A percentile compares a stretch with the other conserved stretches of the same genome.
Conservation (phyloP, 2,329 filamentous ascomycete genomes). For the Trichophyton verrucosum region DNA sequence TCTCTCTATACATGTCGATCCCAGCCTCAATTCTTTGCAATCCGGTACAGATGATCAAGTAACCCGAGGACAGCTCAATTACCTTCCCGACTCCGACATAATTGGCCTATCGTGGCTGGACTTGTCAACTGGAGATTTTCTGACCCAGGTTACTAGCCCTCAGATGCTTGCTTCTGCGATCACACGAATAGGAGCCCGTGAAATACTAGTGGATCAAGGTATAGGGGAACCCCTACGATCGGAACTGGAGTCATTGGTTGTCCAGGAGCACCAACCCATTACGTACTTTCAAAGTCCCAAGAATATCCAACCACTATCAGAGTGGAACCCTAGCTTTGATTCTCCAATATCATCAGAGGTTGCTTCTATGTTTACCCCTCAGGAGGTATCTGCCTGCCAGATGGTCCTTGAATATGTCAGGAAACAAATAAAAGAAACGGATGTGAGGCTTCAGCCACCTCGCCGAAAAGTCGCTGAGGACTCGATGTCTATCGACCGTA, state of each 20-base stretch:
- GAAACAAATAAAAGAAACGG: conserved; percentile 61
- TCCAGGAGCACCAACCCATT: conserved; percentile 62
- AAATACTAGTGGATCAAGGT: conserved; percentile 64
- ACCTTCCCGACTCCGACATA: conserved; percentile 27
- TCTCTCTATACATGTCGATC: conserved; percentile 59
- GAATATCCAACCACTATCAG: conserved; percentile 39
- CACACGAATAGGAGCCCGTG: conserved; percentile 68
- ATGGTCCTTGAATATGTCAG: conserved; percentile 75
- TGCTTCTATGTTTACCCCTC: conserved; percentile 46
- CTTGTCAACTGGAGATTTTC: conserved; percentile 88
- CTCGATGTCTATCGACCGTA: conserved; percentile 83
- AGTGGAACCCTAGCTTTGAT: conserved; percentile 70
- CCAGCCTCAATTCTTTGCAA: conserved; percentile 11
- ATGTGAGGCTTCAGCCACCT: conserved; percentile 74
- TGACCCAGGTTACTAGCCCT: conserved; percentile 63
- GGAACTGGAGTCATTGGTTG: conserved; percentile 53
- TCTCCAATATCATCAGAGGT: conserved; percentile 48
- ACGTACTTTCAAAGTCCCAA: conserved; percentile 50
- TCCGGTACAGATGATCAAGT: conserved; percentile 13
- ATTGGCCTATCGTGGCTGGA: conserved; percentile 89
- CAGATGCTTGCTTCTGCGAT: conserved; percentile 65
- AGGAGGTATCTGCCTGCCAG: conserved; percentile 66
- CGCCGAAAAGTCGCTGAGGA: conserved; percentile 60
- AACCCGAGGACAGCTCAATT: conserved; percentile 20
- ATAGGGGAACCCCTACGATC: conserved; percentile 48